A percentile compares a stretch with the other conserved stretches of the same genome.
Conservation (phyloP, 2,329 filamentous ascomycete species). For the Xylogone sp. region DNA sequence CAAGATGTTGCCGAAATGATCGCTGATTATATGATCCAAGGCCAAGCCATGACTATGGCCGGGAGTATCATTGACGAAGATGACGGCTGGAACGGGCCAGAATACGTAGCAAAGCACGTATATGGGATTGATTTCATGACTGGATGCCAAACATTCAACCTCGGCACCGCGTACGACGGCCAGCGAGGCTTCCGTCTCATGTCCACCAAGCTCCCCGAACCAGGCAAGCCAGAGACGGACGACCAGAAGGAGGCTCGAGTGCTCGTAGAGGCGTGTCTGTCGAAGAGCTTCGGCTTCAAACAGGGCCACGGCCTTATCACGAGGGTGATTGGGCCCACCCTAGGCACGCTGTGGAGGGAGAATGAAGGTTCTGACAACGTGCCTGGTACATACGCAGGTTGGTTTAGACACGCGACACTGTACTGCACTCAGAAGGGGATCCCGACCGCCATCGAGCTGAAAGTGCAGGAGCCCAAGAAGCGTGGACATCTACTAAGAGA, state of each 20-base stretch:
- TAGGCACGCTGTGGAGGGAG: conserved; percentile 50
- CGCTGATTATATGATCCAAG: conserved; percentile 55
- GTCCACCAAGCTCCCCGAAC: conserved; percentile 35
- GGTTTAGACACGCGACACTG: conserved; percentile 46
- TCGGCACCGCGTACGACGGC: conserved; percentile 48
- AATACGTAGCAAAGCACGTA: conserved; percentile 44
- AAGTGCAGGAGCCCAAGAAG: conserved; percentile 34
- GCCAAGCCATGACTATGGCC: conserved; percentile 47
- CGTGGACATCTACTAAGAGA: conserved; percentile 31
- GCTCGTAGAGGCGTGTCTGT: conserved; percentile 48
- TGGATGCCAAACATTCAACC: conserved; percentile 49
- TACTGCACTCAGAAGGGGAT: conserved; percentile 42
- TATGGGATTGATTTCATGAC: conserved; percentile 47
- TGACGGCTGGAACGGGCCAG: conserved; percentile 49
- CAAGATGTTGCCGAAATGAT: conserved; percentile 40
- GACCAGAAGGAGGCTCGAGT: conserved; percentile 45
- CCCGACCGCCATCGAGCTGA: conserved; percentile 31
- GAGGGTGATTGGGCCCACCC: conserved; percentile 42
- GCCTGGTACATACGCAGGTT: conserved; percentile 49
- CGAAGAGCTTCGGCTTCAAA: conserved; percentile 50
- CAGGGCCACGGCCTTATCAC: conserved; percentile 51
- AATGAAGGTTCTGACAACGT: conserved; percentile 44
- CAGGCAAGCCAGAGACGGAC: conserved; percentile 35
- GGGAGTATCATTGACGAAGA: conserved; percentile 48
- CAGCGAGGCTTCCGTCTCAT: conserved; percentile 45